Base-by-base conservation (phyloP, 2,329 filamentous ascomycete genomes). In the Aureobasidium sp. region DNA sequence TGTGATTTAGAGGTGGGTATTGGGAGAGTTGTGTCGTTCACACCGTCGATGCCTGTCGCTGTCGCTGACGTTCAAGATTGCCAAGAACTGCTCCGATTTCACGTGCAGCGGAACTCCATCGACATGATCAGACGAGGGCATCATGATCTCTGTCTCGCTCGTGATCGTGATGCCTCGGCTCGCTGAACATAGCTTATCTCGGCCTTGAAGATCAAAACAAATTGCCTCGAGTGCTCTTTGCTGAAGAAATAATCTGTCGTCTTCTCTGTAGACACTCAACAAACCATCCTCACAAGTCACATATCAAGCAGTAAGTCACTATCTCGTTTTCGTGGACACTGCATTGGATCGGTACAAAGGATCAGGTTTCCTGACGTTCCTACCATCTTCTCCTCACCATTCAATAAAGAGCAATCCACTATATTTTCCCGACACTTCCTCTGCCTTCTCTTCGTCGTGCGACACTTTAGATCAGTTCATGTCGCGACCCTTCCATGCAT, bases 121-220 rank as follows among this genome's bases (percentile, higher is more conserved):
- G 37, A 42, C 51, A 39, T 42, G 51, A 53, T 53, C 42, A 5
- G 36, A 9, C 29, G 0, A 8, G 15, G 9, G 5, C 25, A 47
- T 48, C 45, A 36, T 51, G 27, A 51, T 51, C 47, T 17, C 5
- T 9, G 14, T 14, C n/a, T 42, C 29, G 51, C 51, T 31, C 31
- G 37, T 55, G 51, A 42, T 55, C 4, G 51, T 55, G 51, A 55
- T 17, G 37, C 51, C 51, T 55, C 51, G 51, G 51, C 37, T 55
- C 37, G 37, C 25, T 14, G 7, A 41, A 8, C 2, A 29, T 41
- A 20, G 37, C 22, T 55, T 31, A 41, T 55, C 8, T 42, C 15
- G 9, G 36, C 22, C 22, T 41, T 25, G 37, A 15, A 41, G 41
- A 27, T 42, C 37, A 48, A 48, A 27, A 55, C 29, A 48, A 27